Evolutionary conservation across 805 yeast species (phyloP), one percentile per base, ranked within the genome.

Genomic region (Pichia rugopelliculosa): DNA sequence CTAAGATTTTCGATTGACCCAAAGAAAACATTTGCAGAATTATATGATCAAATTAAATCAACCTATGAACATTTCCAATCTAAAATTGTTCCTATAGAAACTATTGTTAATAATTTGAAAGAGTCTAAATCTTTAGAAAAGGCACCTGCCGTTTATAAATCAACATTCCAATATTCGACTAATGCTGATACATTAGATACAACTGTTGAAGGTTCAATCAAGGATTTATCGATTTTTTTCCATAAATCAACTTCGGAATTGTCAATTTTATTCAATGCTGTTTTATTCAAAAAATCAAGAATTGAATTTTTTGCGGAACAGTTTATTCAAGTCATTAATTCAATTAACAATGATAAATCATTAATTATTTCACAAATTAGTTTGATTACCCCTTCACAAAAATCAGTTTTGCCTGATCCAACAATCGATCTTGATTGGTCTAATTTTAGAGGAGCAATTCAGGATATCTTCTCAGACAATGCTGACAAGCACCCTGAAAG

Each of bases 361-460:
- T 46, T 61, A 3, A 61, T 68, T 18, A 74, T 87, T 46, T 79
- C 93, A 40, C 71, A 78, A 50, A 75, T 86, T 26, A 75, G 78
- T 38, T 72, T 93, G 53, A 69, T 87, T 47, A 88, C 98, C 1
- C 58, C 68, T n/a, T 64, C 81, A 1, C 96, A 89, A 57, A 60
- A 58, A 40, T 53, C 64, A 0, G 67, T 72, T 2, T 71, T 95
- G 47, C 99, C 99, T 7, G 90, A 90, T 62, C 98, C 99, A 39
- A 86, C 88, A 9, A 64, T 70, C 10, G 84, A 89, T 57, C 73
- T 93, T 54, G 96, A 89, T 67, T 93, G 97, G 97, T 73, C 82
- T 38, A 85, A 84, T 25, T 93, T 79, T 67, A 76, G 95, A 55
- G 99, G 99, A 41, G 90, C 98, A 15, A 95, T 93, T 58, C 99